phyloP scores from a whole-genome alignment of 495 filamentous ascomycete genomes.

The Hypoxylon perforatum region DNA sequence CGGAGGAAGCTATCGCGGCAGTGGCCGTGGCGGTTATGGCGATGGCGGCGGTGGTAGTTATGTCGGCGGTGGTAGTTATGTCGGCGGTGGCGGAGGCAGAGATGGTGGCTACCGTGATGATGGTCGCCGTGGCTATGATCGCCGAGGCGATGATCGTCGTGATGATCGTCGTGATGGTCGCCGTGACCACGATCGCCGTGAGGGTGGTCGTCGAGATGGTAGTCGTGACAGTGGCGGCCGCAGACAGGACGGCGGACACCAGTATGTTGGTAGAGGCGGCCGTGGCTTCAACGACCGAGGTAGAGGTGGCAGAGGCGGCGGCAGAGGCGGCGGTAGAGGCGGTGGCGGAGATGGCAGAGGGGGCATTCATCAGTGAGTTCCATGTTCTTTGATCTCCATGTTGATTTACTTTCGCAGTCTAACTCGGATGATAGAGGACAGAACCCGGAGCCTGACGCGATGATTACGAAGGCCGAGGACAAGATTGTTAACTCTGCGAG shows the following conservation, averaged over 20 bases:
- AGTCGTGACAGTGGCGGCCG: no score
- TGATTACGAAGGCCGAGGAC: neutral
- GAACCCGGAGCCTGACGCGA: no score
- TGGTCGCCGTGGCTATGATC: no score
- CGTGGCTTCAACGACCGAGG: no score
- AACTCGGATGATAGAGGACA: no score
- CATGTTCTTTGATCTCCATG: no score
- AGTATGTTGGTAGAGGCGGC: no score
- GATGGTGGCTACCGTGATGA: neutral
- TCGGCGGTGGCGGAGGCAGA: neutral
- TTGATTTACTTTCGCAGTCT: no score
- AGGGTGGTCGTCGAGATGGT: neutral
- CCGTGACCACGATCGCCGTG: no score
- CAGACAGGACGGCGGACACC: no score
- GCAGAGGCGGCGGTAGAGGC: neutral
- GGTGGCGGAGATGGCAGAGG: neutral
- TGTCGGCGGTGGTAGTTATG: neutral
- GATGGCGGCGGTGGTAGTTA: neutral
- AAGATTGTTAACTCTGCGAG: neutral
- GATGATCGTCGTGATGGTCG: neutral
- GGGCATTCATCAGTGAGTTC: neutral
- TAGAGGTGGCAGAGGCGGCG: neutral
- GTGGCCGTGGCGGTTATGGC: neutral
- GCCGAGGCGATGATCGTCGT: neutral
- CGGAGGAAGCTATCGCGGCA: neutral